Conservation (phyloP, 106 monocot genomes). For the Dendrobium huoshanense region DNA sequence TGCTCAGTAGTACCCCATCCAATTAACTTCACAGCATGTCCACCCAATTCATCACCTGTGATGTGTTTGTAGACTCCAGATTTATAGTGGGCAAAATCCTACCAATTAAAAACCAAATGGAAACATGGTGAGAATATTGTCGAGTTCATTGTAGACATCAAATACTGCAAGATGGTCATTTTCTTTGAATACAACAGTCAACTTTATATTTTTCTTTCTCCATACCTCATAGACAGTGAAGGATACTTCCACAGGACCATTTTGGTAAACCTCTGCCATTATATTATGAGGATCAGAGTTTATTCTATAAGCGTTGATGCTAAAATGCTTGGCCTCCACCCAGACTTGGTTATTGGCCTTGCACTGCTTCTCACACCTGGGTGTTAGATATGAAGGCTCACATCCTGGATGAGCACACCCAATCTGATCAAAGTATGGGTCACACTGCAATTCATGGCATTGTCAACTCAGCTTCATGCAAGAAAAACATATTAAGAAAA, state of each 20-base stretch:
- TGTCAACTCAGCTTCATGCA: too few relatives aligned
- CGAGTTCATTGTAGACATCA: too few relatives aligned
- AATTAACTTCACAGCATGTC: constrained; percentile 95
- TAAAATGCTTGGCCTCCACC: constrained; percentile 71
- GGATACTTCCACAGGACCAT: constrained; percentile 93
- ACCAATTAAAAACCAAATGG: background rate
- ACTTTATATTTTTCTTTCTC: background rate
- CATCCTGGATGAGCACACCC: constrained; percentile 96
- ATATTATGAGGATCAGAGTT: constrained; percentile 62
- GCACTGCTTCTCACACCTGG: constrained; percentile 71
- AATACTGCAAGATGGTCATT: too few relatives aligned
- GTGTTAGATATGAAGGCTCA: constrained; percentile 79
- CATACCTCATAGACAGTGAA: constrained; percentile 96
- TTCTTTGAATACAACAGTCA: background rate
- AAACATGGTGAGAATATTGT: too few relatives aligned
- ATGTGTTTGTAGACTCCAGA: constrained; percentile 93
- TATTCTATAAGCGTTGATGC: constrained; percentile 66
- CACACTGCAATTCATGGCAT: constrained; percentile 59
- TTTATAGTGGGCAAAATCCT: constrained; percentile 98
- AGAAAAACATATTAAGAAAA: too few relatives aligned
- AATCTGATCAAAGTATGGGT: constrained; percentile 85
- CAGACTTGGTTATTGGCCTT: constrained; percentile 64
- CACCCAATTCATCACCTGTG: constrained; percentile 69
- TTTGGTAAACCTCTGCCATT: constrained; percentile 85
- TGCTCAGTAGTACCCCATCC: constrained; percentile 96